A percentile compares a stretch with the other conserved stretches of the same genome.
phyloP scores from a whole-genome alignment of 257 asterid species.

The Orobanche coerulescens region DNA sequence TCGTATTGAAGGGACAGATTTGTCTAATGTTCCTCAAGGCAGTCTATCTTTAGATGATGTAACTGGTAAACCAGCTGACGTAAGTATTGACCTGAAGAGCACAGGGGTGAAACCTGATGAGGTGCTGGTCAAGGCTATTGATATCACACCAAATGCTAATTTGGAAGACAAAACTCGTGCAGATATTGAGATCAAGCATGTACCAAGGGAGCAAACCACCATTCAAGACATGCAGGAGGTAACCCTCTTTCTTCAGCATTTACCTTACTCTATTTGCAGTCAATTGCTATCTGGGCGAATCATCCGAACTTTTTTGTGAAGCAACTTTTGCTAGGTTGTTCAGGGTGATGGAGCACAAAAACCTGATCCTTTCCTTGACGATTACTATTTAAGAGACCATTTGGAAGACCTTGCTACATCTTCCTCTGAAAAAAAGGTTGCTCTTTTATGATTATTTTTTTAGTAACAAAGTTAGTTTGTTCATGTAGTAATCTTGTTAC shows the following conservation, averaged over 20 bases:
- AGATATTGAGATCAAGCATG: constrained; percentile 33
- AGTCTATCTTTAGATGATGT: constrained; percentile 36
- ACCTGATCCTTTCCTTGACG: constrained; percentile 61
- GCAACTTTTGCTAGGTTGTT: constrained; percentile 44
- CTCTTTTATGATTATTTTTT: background rate
- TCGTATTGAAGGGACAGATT: constrained; percentile 29
- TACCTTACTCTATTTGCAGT: constrained; percentile 12
- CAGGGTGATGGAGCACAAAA: constrained; percentile 30
- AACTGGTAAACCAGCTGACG: constrained; percentile 40
- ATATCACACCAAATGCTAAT: constrained; percentile 26
- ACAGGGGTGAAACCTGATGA: constrained; percentile 33
- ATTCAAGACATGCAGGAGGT: constrained; percentile 45
- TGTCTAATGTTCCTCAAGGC: constrained; percentile 31
- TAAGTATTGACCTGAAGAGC: constrained; percentile 31
- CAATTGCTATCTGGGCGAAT: constrained; percentile 20
- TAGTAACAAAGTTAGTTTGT: constrained; percentile 7
- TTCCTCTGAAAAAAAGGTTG: constrained; percentile 48
- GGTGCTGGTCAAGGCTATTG: constrained; percentile 38
- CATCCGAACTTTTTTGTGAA: constrained; percentile 28
- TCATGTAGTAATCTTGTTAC: constrained; percentile 6
- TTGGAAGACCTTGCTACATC: constrained; percentile 30
- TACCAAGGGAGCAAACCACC: constrained; percentile 28
- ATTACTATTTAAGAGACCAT: constrained; percentile 47
- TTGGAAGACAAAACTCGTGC: constrained; percentile 29
- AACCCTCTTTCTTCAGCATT: constrained; percentile 21